A percentile compares a stretch with the other conserved stretches of the same genome.
Conservation (phyloP, 805 yeast genomes). For the Cyberlindnera bimundalis region DNA sequence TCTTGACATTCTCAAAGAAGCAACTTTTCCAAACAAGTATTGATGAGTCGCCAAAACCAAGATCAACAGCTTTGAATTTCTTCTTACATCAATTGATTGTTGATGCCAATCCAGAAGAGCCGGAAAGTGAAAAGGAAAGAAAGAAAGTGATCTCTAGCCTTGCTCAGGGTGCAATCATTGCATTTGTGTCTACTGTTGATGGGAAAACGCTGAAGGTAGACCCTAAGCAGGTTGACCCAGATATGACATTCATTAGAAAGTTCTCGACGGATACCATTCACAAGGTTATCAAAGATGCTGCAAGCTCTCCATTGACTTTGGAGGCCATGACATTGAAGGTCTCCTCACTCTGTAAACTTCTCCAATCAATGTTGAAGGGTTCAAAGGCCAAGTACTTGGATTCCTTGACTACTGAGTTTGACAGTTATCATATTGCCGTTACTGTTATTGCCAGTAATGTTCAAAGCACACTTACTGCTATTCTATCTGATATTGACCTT, state of each 20-base stretch:
- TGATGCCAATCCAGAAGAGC: constrained; percentile 35
- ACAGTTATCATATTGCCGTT: constrained; percentile 60
- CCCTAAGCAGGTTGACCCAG: constrained; percentile 57
- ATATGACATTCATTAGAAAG: constrained; percentile 68
- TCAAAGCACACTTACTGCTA: constrained; percentile 51
- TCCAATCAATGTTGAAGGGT: constrained; percentile 27
- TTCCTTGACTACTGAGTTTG: constrained; percentile 44
- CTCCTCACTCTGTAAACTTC: constrained; percentile 32
- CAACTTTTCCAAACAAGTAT: constrained; percentile 21
- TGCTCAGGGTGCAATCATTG: constrained; percentile 57
- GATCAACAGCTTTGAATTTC: constrained; percentile 73
- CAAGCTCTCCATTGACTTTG: constrained; percentile 33
- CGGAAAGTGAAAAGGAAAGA: constrained; percentile 44
- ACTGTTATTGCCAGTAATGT: constrained; percentile 66
- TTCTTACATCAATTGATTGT: constrained; percentile 72
- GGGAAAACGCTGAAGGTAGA: constrained; percentile 31
- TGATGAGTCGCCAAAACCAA: constrained; percentile 52
- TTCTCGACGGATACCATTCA: constrained; percentile 67
- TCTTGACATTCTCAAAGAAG: constrained; percentile 72
- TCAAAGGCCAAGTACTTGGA: constrained; percentile 20
- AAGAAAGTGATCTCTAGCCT: constrained; percentile 55
- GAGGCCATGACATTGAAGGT: constrained; percentile 52
- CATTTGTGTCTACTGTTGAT: constrained; percentile 58
- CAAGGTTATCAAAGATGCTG: constrained; percentile 56
- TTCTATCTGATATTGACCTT: constrained; percentile 65